Percentiles rank a stretch among this genome's conserved stretches.
Evolutionary conservation across 768 basidiomycete genomes (phyloP).

Genomic region (Multifurca ochricompacta): DNA sequence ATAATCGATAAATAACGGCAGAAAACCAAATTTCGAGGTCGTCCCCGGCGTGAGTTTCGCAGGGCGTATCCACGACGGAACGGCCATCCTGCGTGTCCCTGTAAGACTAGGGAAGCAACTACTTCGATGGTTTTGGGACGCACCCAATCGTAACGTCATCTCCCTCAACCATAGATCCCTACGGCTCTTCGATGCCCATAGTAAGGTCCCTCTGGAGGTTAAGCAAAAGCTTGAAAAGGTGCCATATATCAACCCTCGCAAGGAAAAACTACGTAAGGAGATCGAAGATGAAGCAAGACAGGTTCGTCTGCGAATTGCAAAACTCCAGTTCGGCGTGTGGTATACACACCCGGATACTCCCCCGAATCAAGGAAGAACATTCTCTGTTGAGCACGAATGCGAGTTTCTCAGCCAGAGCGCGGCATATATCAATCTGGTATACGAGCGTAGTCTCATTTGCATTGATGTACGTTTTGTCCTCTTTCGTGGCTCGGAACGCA

Average conservation of each 20-base stretch:
- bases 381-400: constrained; percentile 65
- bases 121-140: constrained; percentile 32
- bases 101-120: constrained; percentile 38
- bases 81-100: constrained; percentile 31
- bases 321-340: constrained; percentile 61
- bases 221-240: constrained; percentile 25
- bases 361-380: constrained; percentile 29
- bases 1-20: constrained; percentile 27
- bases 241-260: constrained; percentile 26
- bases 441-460: constrained; percentile 59
- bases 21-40: constrained; percentile 55
- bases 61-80: constrained; percentile 52
- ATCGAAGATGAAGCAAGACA: constrained; percentile 34
- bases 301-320: constrained; percentile 43
- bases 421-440: constrained; percentile 54
- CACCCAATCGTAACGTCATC: constrained; percentile 24
- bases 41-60: constrained; percentile 38
- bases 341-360: constrained; percentile 28
- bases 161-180: constrained; percentile 24
- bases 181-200: constrained; percentile 16
- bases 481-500: background rate
- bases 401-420: constrained; percentile 38
- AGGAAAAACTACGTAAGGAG: constrained; percentile 22
- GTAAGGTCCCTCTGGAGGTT: constrained; percentile 7
- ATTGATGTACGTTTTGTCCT: constrained; percentile 39